A percentile compares a stretch with the other conserved stretches of the same genome.
Evolutionary conservation across 140 eudicot species (phyloP).

Genomic region (Bidens hawaiensis): DNA sequence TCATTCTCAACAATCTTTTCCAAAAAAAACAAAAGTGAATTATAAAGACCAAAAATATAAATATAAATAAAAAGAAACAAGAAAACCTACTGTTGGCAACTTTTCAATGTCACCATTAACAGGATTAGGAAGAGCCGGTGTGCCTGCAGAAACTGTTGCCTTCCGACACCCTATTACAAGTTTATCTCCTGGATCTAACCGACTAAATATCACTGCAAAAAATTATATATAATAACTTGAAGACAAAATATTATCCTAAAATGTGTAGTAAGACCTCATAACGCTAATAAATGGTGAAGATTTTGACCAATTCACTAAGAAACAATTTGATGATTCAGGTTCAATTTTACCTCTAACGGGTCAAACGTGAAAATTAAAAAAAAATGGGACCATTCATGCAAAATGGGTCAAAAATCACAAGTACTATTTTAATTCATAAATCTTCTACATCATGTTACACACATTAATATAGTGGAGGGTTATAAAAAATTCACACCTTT

Average conservation of each 20-base stretch:
- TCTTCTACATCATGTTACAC: not conserved
- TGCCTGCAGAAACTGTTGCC: slow-evolving; percentile 44
- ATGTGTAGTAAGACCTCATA: not conserved
- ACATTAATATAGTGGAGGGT: too few species aligned
- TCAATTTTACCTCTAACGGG: not conserved
- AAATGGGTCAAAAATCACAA: not conserved
- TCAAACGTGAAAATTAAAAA: not conserved
- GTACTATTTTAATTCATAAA: not conserved
- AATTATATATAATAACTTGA: not conserved
- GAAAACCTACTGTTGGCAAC: slow-evolving; percentile 39
- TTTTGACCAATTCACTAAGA: not conserved
- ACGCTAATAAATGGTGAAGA: not conserved
- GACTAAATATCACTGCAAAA: slow-evolving; percentile 67
- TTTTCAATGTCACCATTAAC: slow-evolving; percentile 27
- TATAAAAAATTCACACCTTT: too few species aligned
- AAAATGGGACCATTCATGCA: not conserved
- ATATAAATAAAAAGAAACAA: not conserved
- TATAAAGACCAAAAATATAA: not conserved
- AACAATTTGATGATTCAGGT: not conserved
- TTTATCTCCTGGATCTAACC: slow-evolving; percentile 72
- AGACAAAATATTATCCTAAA: not conserved
- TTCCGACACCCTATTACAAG: slow-evolving; percentile 80
- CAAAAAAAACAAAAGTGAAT: slow-evolving; percentile 20
- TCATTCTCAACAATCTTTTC: slow-evolving; percentile 38
- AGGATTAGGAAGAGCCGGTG: slow-evolving; percentile 36